phyloP scores from a whole-genome alignment of 345 rosid genomes.

The Combretum micranthum region DNA sequence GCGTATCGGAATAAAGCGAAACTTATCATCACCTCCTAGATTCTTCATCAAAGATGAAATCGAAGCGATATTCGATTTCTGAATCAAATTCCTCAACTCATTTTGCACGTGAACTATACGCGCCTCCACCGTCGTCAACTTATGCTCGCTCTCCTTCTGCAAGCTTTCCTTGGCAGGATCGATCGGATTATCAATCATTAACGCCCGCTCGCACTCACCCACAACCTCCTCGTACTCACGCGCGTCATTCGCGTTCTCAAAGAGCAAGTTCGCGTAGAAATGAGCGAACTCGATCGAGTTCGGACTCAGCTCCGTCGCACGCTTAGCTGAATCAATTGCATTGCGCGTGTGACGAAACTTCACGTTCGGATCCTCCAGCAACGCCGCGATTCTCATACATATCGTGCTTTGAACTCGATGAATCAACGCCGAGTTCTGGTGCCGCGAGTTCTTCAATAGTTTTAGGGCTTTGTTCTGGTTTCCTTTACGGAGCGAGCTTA shows the following conservation, averaged over 20 bases:
- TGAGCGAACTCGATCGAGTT: constrained; percentile 74
- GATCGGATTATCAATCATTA: constrained; percentile 59
- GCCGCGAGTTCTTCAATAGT: constrained; percentile 66
- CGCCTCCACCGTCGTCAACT: constrained; percentile 55
- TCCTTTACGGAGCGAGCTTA: constrained; percentile 70
- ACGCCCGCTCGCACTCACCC: constrained; percentile 77
- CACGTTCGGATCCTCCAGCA: constrained; percentile 62
- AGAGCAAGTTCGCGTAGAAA: constrained; percentile 80
- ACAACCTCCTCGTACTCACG: constrained; percentile 81
- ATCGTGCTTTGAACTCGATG: constrained; percentile 86
- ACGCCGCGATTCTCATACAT: constrained; percentile 61
- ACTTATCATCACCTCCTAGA: constrained; percentile 83
- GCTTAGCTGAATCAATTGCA: constrained; percentile 68
- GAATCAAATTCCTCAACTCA: constrained; percentile 66
- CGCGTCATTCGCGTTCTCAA: constrained; percentile 71
- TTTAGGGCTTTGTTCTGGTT: constrained; percentile 81
- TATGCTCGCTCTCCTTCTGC: constrained; percentile 82
- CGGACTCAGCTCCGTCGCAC: constrained; percentile 68
- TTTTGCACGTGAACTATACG: constrained; percentile 70
- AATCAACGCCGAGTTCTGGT: constrained; percentile 55
- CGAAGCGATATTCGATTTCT: constrained; percentile 63
- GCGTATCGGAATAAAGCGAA: constrained; percentile 65
- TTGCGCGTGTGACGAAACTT: constrained; percentile 62
- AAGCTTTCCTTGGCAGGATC: constrained; percentile 92
- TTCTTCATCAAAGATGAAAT: constrained; percentile 81